A percentile compares a stretch with the other conserved stretches of the same genome.
Evolutionary conservation across 2,329 filamentous ascomycete species (phyloP).

Genomic region (Leptographium procerum): DNA sequence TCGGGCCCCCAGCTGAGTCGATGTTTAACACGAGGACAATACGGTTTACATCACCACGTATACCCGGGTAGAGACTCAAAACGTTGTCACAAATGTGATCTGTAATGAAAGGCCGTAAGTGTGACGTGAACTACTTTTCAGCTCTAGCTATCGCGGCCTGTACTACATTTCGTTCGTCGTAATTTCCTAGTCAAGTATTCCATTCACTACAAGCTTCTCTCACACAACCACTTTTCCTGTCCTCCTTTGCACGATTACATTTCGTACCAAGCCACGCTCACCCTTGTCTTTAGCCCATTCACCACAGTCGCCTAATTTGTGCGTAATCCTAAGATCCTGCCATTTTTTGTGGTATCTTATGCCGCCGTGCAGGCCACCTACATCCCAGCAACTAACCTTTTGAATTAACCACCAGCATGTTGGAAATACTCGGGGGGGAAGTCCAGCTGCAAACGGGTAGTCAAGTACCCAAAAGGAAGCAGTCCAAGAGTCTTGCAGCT

Average conservation of each 20-base stretch:
- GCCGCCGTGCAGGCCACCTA: background rate
- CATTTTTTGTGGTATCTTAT: background rate
- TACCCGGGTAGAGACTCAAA: background rate
- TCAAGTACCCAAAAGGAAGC: conserved; percentile 25
- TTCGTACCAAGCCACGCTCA: background rate
- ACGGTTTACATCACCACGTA: background rate
- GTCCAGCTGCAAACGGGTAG: conserved; percentile 3
- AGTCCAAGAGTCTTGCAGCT: conserved; percentile 23
- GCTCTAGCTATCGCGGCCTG: background rate
- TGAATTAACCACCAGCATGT: background rate
- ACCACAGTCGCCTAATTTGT: background rate
- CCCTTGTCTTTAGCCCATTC: background rate
- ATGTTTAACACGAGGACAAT: background rate
- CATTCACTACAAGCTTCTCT: background rate
- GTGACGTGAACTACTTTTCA: background rate
- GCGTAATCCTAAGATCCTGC: background rate
- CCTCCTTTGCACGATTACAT: too few species aligned
- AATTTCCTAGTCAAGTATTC: background rate
- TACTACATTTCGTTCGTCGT: background rate
- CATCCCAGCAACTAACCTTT: background rate
- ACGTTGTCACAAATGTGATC: background rate
- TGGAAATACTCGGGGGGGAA: background rate
- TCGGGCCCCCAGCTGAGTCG: background rate
- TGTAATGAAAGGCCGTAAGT: background rate
- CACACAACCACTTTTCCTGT: too few species aligned